phyloP scores from a whole-genome alignment of 306 rosid genomes.

The Cotoneaster glaucophyllus region DNA sequence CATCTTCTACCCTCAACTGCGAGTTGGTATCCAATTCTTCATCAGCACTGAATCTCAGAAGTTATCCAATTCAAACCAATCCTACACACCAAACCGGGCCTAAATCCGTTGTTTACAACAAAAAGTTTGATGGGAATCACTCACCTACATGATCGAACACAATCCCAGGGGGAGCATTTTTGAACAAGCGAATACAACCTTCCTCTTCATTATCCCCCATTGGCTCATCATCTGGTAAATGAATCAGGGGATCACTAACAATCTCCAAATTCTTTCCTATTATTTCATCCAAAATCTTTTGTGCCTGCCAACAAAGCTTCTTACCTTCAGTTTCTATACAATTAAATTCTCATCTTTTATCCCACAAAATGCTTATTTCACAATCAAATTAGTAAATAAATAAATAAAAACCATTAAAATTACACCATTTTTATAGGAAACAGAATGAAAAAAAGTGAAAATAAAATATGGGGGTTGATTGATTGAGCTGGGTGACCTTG shows the following conservation, averaged over 20 bases:
- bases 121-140: conserved; percentile 2
- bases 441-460: neutral
- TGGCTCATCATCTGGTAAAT: conserved; percentile 35
- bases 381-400: neutral
- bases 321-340: neutral
- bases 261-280: conserved; percentile 61
- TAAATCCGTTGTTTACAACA: neutral
- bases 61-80: neutral
- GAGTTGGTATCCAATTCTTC: neutral
- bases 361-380: neutral
- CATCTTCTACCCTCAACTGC: neutral
- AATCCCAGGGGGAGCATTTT: conserved; percentile 63
- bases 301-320: conserved; percentile 46
- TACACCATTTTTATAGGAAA: neutral
- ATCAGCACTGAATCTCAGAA: neutral
- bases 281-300: conserved; percentile 62
- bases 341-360: neutral
- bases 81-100: neutral
- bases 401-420: neutral
- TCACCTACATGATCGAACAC: conserved; percentile 64
- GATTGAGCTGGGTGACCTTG: conserved; percentile 46
- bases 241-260: conserved; percentile 36
- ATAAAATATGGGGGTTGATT: neutral
- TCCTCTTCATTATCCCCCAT: conserved; percentile 35
- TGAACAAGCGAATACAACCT: conserved; percentile 69